Evolutionary conservation across 2,329 filamentous ascomycete genomes (phyloP).

Genomic region (Stemphylium beticola): DNA sequence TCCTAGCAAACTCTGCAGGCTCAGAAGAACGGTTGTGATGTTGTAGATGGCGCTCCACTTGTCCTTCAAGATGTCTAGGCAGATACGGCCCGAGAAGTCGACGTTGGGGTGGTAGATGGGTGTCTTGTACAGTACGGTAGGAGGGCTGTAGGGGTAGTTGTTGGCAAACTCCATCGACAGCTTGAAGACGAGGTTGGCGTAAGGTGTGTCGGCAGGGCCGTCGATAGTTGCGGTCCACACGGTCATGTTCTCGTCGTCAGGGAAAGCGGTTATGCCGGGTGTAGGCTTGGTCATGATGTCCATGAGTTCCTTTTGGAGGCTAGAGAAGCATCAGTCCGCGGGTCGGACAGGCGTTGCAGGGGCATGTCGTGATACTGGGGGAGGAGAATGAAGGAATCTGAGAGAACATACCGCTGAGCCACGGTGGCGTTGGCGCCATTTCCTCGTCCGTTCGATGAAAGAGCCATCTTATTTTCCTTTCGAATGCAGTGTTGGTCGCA

Average conservation of each 20-base stretch:
- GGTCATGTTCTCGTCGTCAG: slow-evolving; percentile 82
- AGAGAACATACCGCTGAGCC: slow-evolving; percentile 52
- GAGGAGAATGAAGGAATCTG: neutral
- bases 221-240: slow-evolving; percentile 93
- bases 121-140: slow-evolving; percentile 94
- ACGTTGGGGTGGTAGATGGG: slow-evolving; percentile 99
- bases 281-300: slow-evolving; percentile 95
- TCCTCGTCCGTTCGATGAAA: slow-evolving; percentile 28
- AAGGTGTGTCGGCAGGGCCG: slow-evolving; percentile 89
- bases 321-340: slow-evolving; percentile 49
- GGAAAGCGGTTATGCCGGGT: slow-evolving; percentile 93
- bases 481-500: neutral
- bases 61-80: slow-evolving; percentile 96
- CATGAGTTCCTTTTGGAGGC: slow-evolving; percentile 97
- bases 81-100: slow-evolving; percentile 96
- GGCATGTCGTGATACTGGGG: slow-evolving; percentile 49
- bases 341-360: neutral
- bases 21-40: slow-evolving; percentile 89
- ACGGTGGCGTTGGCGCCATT: slow-evolving; percentile 52
- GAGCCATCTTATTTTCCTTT: slow-evolving; percentile 29
- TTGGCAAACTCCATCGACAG: slow-evolving; percentile 87
- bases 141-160: slow-evolving; percentile 92
- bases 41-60: slow-evolving; percentile 99
- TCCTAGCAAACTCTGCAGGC: slow-evolving; percentile 90
- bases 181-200: slow-evolving; percentile 87